Evolutionary conservation across 495 filamentous ascomycete genomes (phyloP).

Genomic region (Neurospora africana): DNA sequence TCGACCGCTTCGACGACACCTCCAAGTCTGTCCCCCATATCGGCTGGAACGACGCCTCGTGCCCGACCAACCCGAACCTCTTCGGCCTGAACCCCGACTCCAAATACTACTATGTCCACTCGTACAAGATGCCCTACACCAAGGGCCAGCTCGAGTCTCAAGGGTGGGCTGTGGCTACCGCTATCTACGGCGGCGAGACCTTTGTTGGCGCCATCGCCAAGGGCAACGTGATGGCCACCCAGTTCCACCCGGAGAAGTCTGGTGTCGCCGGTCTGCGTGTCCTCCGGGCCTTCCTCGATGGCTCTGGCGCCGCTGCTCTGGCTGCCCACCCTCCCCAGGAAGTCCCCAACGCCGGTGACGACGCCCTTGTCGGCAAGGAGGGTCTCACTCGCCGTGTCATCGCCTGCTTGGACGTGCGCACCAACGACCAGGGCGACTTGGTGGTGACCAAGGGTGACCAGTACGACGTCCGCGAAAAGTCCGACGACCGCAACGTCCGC

Average conservation of each 20-base stretch:
- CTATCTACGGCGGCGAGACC: constrained; percentile 74
- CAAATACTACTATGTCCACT: constrained; percentile 98
- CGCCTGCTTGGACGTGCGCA: constrained; percentile 88
- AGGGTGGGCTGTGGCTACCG: constrained; percentile 84
- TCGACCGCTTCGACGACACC: constrained; percentile 64
- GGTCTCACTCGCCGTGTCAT: constrained; percentile 86
- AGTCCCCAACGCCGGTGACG: background rate
- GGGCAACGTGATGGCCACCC: constrained; percentile 78
- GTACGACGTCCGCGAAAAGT: constrained; percentile 97
- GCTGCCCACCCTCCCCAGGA: constrained; percentile 10
- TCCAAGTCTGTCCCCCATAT: constrained; percentile 93
- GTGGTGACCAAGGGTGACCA: constrained; percentile 98
- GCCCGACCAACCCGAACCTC: constrained; percentile 39
- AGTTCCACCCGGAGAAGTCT: constrained; percentile 97
- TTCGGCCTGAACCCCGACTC: constrained; percentile 68
- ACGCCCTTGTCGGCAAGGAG: constrained; percentile 18
- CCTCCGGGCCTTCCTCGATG: constrained; percentile 73
- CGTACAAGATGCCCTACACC: constrained; percentile 72
- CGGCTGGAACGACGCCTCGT: constrained; percentile 84
- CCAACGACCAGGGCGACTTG: constrained; percentile 91
- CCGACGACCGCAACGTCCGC: constrained; percentile 62
- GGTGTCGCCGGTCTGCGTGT: constrained; percentile 78
- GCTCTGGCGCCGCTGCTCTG: constrained; percentile 40
- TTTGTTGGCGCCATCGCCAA: constrained; percentile 86
- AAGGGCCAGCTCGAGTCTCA: constrained; percentile 59